A percentile compares a stretch with the other conserved stretches of the same genome.
phyloP scores from a whole-genome alignment of 1,139 yeast genomes.

The Suhomyces atakaporum region DNA sequence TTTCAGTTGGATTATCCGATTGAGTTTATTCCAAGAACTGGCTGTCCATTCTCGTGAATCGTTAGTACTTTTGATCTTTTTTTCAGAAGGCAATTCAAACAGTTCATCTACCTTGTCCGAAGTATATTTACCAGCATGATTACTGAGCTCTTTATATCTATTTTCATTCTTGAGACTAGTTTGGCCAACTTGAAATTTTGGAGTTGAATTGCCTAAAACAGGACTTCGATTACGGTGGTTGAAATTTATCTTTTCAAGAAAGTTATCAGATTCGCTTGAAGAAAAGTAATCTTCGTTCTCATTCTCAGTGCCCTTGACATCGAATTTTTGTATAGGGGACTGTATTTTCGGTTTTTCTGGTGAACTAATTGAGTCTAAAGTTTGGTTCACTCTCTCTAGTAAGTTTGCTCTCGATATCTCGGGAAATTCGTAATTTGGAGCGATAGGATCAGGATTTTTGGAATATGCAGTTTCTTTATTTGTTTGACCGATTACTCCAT shows the following conservation, averaged over 20 bases:
- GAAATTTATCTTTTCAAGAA: constrained; percentile 9
- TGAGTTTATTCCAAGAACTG: constrained; percentile 17
- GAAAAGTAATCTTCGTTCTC: background rate
- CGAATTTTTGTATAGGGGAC: background rate
- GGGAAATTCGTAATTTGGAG: constrained; percentile 2
- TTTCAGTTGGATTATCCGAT: constrained; percentile 17
- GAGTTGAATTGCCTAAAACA: constrained; percentile 15
- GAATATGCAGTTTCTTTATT: too few relatives aligned
- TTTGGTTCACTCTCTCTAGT: constrained; percentile 20
- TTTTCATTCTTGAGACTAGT: background rate
- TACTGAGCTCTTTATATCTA: too few relatives aligned
- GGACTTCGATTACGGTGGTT: constrained; percentile 14
- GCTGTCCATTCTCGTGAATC: constrained; percentile 9
- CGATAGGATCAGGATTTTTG: too few relatives aligned
- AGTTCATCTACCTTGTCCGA: too few relatives aligned
- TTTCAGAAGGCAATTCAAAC: too few relatives aligned
- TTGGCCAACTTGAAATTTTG: constrained; percentile 4
- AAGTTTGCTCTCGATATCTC: constrained; percentile 17
- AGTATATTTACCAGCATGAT: too few relatives aligned
- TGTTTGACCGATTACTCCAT: too few relatives aligned
- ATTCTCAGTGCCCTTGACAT: too few relatives aligned
- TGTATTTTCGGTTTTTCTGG: constrained; percentile 2
- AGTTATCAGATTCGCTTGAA: constrained; percentile 16
- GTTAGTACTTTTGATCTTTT: background rate
- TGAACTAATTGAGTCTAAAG: constrained; percentile 18